Evolutionary conservation across 2,329 filamentous ascomycete species (phyloP).

Genomic region (Trichoderma sp.): DNA sequence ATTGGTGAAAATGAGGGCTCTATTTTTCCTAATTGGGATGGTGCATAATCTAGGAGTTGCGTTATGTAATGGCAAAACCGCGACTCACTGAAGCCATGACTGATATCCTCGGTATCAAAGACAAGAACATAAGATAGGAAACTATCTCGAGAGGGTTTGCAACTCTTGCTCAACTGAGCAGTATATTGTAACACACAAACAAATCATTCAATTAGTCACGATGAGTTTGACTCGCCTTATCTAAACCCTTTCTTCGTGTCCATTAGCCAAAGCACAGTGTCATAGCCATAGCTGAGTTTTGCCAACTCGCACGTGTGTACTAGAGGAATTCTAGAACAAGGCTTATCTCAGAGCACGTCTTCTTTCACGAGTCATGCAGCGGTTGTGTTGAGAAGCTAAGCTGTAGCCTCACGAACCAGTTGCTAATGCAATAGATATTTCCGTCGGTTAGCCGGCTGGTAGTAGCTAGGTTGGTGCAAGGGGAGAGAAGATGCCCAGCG

Average conservation of each 20-base stretch:
- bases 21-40: not conserved
- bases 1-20: not conserved
- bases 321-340: slow-evolving; percentile 11
- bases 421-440: slow-evolving; percentile 1
- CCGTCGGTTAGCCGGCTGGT: not conserved
- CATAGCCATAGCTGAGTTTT: not conserved
- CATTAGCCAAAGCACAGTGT: not conserved
- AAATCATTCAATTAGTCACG: not conserved
- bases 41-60: not conserved
- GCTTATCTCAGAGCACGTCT: not conserved
- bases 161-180: not conserved
- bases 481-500: not conserved
- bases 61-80: not conserved
- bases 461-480: not conserved
- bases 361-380: slow-evolving; percentile 6
- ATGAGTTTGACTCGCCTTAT: not conserved
- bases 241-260: not conserved
- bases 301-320: not conserved
- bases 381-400: not conserved
- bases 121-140: not conserved
- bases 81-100: not conserved
- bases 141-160: not conserved
- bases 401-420: not conserved
- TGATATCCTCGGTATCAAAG: not conserved
- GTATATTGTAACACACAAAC: not conserved